Conservation (phyloP, 768 basidiomycete genomes). For the Collybia nuda region DNA sequence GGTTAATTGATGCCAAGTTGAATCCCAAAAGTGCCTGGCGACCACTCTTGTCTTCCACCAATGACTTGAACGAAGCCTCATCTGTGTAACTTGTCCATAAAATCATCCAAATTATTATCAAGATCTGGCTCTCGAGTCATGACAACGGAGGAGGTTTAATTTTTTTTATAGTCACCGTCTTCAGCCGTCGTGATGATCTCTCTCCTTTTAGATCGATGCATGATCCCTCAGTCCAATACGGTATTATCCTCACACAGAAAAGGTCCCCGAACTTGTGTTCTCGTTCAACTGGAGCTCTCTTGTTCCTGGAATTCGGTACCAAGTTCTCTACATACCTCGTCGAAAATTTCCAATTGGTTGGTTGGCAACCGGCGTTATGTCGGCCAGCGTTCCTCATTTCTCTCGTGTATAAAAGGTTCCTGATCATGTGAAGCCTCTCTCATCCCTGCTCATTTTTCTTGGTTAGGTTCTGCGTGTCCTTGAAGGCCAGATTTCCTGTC, state of each 20-base stretch:
- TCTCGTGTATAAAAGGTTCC: slow-evolving; percentile 6
- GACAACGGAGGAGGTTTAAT: too few relatives aligned
- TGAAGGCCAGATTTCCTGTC: slow-evolving; percentile 37
- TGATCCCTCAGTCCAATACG: slow-evolving; percentile 1
- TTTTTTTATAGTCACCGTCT: too few relatives aligned
- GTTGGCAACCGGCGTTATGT: slow-evolving; percentile 11
- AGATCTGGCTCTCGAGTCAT: too few relatives aligned
- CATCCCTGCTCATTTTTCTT: slow-evolving; percentile 6
- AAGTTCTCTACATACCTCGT: neutral
- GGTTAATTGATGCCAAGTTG: too few relatives aligned
- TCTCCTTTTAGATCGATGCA: neutral
- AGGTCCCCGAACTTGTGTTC: neutral
- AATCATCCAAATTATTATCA: too few relatives aligned
- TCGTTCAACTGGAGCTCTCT: neutral
- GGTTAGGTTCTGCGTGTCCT: slow-evolving; percentile 35
- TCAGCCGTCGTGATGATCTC: too few relatives aligned
- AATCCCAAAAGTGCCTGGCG: too few relatives aligned
- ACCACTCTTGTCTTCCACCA: too few relatives aligned
- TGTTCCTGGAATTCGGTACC: neutral
- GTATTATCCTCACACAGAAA: neutral
- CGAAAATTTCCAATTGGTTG: slow-evolving; percentile 3
- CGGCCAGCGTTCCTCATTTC: slow-evolving; percentile 1
- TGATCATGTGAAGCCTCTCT: neutral
- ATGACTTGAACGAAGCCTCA: too few relatives aligned
- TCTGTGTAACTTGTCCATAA: too few relatives aligned